Evolutionary conservation across 139 green algal species (phyloP), one percentile per base, ranked within the genome.

Genomic region (Chlorella sp.): DNA sequence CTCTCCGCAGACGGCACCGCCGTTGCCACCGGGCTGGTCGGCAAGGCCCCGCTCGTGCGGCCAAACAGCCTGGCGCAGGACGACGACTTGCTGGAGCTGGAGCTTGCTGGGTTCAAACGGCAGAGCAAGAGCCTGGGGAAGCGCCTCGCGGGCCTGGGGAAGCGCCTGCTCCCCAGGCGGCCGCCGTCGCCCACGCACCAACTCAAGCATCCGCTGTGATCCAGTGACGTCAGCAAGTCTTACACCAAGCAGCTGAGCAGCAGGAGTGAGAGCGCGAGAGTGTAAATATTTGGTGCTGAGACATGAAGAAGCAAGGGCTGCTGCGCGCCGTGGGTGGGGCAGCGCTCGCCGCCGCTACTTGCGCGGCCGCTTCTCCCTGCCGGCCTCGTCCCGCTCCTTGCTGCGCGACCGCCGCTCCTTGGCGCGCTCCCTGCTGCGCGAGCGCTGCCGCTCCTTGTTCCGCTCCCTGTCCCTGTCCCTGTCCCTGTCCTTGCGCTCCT

Each of bases 101-200:
- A 75, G 53, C 19, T 35, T 9, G 69, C 53, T n/a, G n/a, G n/a
- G n/a, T n/a, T n/a, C n/a, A n/a, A n/a, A n/a, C n/a, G n/a, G n/a
- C n/a, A n/a, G 2, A 53, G 69, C 69, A 75, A 66, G 69, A 61
- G 66, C 53, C 53, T 75, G 51, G 69, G 69, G 46, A 73, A 62
- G 33, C 58, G 67, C 46, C 46, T 29, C 61, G 46, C 46, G 61
- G 50, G 48, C 46, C 33, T 62, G 50, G 67, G n/a, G n/a, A n/a
- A n/a, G n/a, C n/a, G n/a, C n/a, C n/a, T n/a, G n/a, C n/a, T n/a
- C n/a, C n/a, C n/a, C n/a, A n/a, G n/a, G n/a, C n/a, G n/a, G n/a
- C n/a, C n/a, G n/a, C n/a, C n/a, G n/a, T n/a, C n/a, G n/a, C n/a
- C n/a, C n/a, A n/a, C n/a, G n/a, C n/a, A n/a, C n/a, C n/a, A n/a